Evolutionary conservation across 2,329 filamentous ascomycete species (phyloP), one percentile per base, ranked within the genome.

Genomic region (Coniochaeta prunicola): DNA sequence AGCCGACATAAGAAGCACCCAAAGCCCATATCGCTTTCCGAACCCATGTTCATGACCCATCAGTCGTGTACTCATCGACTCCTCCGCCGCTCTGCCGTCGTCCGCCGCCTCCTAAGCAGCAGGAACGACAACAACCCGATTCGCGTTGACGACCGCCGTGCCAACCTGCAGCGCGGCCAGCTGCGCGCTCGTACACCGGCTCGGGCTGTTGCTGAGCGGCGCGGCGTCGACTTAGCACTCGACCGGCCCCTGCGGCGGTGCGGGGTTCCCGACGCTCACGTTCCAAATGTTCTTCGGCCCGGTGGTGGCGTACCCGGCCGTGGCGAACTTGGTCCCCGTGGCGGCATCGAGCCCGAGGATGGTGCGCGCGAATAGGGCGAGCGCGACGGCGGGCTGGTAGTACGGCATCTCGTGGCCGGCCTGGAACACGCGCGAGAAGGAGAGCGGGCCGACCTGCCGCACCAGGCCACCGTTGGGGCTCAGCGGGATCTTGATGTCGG

Each of bases 341-440:
- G 80, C 78, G 53, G 85, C 69, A 59, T 83, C 80, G 36, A 67
- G 67, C 53, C 76, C 73, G 57, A 74, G 73, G 58, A 81, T 69
- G 0, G 74, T 71, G 6, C 80, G 76, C 26, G 76, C 69, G 67
- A 83, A 82, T 56, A 83, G 77, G 58, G 76, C 67, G 50, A 76
- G 78, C 2, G 75, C 71, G 0, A 77, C 77, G 61, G 80, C 70
- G 0, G 80, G 80, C 62, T 82, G 78, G 62, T 81, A 82, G 1
- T 74, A 72, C 0, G 76, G 76, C 2, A 38, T 26, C 26, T 61
- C 59, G 60, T 80, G 77, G 3, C 77, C 77, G 3, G 77, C 73
- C 53, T 78, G 64, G 60, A 72, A 78, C 53, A 79, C 74, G 1
- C 77, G 71, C 1, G 70, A 67, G 64, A 78, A 80, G 0, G 76